Evolutionary conservation across 129 eudicot genomes (phyloP), one percentile per base, ranked within the genome.

Genomic region (Lactuca saligna): DNA sequence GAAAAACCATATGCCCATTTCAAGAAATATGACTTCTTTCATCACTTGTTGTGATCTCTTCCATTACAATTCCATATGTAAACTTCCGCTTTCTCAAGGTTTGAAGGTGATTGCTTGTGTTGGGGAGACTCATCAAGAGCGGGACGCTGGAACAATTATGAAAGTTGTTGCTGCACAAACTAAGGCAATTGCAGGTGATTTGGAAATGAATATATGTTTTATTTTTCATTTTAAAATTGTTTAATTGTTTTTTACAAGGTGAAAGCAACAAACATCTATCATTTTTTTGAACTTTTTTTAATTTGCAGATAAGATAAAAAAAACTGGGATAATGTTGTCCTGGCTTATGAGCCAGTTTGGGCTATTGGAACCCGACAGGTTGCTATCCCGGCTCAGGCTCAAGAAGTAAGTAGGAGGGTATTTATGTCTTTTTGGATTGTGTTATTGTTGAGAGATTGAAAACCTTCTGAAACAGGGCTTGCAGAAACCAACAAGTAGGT

Each of bases 1-100:
- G 86, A 71, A 92, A 82, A 49, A 84, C 79, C 73, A 88, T 75
- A 82, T 80, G 95, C 98, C 1, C 98, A 38, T 79, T 77, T 59
- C 57, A 73, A 73, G 88, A 76, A 10, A 94, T 87, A 71, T 94
- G 85, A 37, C 99, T 90, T 83, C 88, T 87, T 83, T 90, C 96
- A 74, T 94, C 99, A 13, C 29, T 1, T 25, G 2, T 25, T 25
- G 29, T 25, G 29, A 25, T 25, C 29, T 25, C 29, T 25, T 25
- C 29, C 29, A 25, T 25, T 25, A 25, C 29, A 25, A 25, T 25
- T 25, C 29, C 29, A 25, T 25, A 25, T 25, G 29, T 1, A 25
- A 25, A 25, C 29, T 25, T 25, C n/a, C n/a, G 29, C 29, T 25
- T 25, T 25, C 2, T 25, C 29, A 2, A 25, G 29, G 89, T 53